Base-by-base conservation (phyloP, 176 grass and related monocot genomes). In the Tillandsia leiboldiana region DNA sequence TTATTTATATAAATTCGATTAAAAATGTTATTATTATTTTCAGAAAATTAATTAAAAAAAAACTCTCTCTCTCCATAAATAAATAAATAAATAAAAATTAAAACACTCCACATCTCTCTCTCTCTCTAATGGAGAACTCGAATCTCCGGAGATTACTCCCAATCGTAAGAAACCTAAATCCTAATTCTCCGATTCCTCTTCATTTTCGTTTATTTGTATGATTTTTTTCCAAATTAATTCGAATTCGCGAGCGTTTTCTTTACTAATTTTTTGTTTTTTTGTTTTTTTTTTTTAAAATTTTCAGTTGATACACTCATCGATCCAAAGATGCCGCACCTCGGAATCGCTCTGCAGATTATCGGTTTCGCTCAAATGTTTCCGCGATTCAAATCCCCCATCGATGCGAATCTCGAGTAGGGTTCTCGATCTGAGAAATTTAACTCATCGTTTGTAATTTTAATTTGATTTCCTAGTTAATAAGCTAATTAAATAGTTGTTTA, bases 251-350 rank as follows among this genome's bases (percentile, higher is more conserved):
- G 26, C 8, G 2, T 59, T 15, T 22, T 20, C n/a, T 20, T 59
- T 59, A 10, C 15, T 18, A 20, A n/a, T 20, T 56, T 75, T 68
- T 83, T 26, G 54, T 0, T 12, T 53, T 51, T 27, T 53, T 48
- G 51, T 10, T 12, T n/a, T n/a, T n/a, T n/a, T n/a, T n/a, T n/a
- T n/a, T n/a, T n/a, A n/a, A 48, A 10, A 53, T 48, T 77, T 84
- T 72, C 71, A 87, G 89, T 26, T 91, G 72, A 73, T 85, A 3
- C 75, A 79, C 76, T 82, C 14, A 76, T 70, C 89, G 26, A 74
- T 91, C 63, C 85, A 85, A 73, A 83, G 82, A 58, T 91, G 85
- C 73, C 78, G 84, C 70, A 77, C 80, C 71, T 84, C 89, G 57
- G 89, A 80, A 58, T 82, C 68, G 65, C 82, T 83, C 51, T 91